Base-by-base conservation (phyloP, 495 filamentous ascomycete species). In the Hyaloscypha hepaticicola region DNA sequence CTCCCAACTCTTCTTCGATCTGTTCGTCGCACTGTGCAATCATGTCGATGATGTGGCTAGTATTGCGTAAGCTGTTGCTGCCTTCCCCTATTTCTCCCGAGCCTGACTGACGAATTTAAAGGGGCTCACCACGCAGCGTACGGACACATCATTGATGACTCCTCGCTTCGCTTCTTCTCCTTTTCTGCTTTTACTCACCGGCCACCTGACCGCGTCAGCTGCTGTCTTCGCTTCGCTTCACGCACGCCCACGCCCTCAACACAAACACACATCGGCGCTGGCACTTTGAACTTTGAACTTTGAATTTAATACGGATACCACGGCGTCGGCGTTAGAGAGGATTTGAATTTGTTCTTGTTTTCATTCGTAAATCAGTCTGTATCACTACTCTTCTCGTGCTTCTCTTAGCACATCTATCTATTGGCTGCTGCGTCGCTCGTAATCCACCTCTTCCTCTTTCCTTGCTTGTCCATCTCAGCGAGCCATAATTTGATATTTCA, bases 21-120 rank as follows among this genome's bases (percentile, higher is more conserved):
- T 97, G 76, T 97, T 96, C 77, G 92, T 96, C 71, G 92, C 93
- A 66, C 90, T 97, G 90, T 95, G 92, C 83, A 96, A 96, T 79
- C 91, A 96, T 81, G 87, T 96, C 73, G 92, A 96, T 82, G 92
- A 96, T 77, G 83, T 96, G 57, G 51, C 71, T 0, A 69, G 60
- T 55, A 52, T 64, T 69, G 66, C 68, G 70, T 72, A 67, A 70
- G 68, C 69, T 19, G 8, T 50, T 59, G 27, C 55, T 61, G 27
- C 53, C 57, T 55, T 9, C 48, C n/a, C 25, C 31, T 9, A 64
- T 22, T 57, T 19, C 27, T 16, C 53, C 28, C 53, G 25, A 57
- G 52, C 29, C 14, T 55, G 8, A 38, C 53, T 64, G 58, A 60
- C 57, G 49, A 62, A 22, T 49, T 16, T 4, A 60, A 64, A 70